Conservation (phyloP, 345 rosid species). For the Syzygium aqueum region DNA sequence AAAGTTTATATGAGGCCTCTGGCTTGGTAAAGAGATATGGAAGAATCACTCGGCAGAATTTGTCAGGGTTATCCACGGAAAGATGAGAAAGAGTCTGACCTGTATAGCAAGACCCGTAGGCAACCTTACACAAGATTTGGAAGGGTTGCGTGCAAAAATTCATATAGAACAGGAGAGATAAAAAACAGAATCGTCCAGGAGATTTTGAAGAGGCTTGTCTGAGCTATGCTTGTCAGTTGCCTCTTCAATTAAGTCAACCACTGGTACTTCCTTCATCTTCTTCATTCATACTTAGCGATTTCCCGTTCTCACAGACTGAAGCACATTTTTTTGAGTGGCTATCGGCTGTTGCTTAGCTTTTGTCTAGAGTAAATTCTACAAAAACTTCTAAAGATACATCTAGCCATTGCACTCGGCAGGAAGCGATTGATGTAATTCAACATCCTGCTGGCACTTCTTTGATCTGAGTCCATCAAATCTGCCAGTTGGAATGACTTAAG, state of each 20-base stretch:
- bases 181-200: slow-evolving; percentile 55
- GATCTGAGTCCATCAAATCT: slow-evolving; percentile 28
- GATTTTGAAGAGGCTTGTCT: slow-evolving; percentile 22
- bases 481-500: slow-evolving; percentile 19
- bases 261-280: slow-evolving; percentile 18
- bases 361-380: slow-evolving; percentile 1
- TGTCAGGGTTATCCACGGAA: background rate
- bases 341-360: background rate
- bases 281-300: background rate
- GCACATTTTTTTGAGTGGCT: background rate
- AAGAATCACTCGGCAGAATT: too few species aligned
- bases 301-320: slow-evolving; percentile 1
- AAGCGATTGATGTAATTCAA: slow-evolving; percentile 26
- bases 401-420: slow-evolving; percentile 27
- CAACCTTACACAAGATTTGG: slow-evolving; percentile 89
- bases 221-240: slow-evolving; percentile 25
- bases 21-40: background rate
- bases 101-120: slow-evolving; percentile 71
- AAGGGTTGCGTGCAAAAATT: slow-evolving; percentile 60
- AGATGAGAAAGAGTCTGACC: slow-evolving; percentile 29
- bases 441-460: slow-evolving; percentile 19
- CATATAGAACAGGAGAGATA: slow-evolving; percentile 50
- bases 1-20: background rate
- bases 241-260: slow-evolving; percentile 33
- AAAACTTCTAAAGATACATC: slow-evolving; percentile 5